Conservation (phyloP, 805 yeast species). For the Candida andamanensis region DNA sequence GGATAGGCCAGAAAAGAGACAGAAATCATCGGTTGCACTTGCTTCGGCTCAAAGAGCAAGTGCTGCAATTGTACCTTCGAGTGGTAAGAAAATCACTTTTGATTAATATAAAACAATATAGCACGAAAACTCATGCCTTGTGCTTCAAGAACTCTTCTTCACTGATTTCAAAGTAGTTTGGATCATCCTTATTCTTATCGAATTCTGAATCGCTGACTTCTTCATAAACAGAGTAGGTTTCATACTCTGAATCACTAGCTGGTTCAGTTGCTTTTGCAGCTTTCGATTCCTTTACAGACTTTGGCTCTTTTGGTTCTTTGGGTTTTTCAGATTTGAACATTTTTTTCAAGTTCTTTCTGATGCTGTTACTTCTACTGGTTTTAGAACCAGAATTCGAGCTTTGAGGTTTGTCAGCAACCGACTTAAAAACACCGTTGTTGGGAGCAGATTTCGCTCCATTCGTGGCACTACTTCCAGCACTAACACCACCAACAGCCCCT, state of each 20-base stretch:
- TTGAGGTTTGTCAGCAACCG: slow-evolving; percentile 12
- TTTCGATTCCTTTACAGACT: neutral
- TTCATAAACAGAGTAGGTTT: slow-evolving; percentile 33
- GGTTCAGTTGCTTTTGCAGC: slow-evolving; percentile 1
- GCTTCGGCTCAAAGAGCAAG: slow-evolving; percentile 86
- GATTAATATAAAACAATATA: slow-evolving; percentile 30
- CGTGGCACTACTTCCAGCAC: slow-evolving; percentile 11
- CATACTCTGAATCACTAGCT: slow-evolving; percentile 14
- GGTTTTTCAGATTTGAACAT: slow-evolving; percentile 1
- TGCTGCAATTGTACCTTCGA: slow-evolving; percentile 81
- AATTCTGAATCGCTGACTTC: slow-evolving; percentile 47
- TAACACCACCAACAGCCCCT: slow-evolving; percentile 9
- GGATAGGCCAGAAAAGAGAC: slow-evolving; percentile 31
- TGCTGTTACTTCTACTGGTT: slow-evolving; percentile 9
- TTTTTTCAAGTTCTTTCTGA: slow-evolving; percentile 10
- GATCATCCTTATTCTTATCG: slow-evolving; percentile 41
- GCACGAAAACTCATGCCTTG: slow-evolving; percentile 8
- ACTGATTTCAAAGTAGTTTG: slow-evolving; percentile 41
- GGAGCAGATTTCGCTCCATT: too few species aligned
- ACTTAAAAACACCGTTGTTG: too few species aligned
- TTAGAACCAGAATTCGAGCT: slow-evolving; percentile 6
- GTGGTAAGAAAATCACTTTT: slow-evolving; percentile 82
- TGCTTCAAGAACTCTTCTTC: slow-evolving; percentile 22
- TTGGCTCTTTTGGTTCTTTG: neutral
- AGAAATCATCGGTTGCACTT: slow-evolving; percentile 77